Evolutionary conservation across 192 early-diverging fungal genomes (phyloP).

Genomic region (Pecoramyces ruminantium): DNA sequence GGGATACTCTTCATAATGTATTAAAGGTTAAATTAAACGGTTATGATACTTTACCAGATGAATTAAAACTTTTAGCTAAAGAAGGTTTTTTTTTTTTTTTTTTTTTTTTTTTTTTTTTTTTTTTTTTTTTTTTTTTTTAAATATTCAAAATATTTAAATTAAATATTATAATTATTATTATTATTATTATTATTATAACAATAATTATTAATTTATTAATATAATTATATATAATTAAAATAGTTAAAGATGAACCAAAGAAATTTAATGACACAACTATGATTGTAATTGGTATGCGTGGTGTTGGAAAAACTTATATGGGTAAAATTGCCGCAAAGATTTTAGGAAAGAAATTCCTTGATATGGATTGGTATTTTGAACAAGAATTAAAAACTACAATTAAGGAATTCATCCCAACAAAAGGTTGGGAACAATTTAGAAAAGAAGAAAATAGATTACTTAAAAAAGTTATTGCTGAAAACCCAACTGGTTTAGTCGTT

Average conservation of each 20-base stretch:
- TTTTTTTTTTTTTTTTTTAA: no score
- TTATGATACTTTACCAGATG: neutral
- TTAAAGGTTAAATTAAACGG: constrained; percentile 41
- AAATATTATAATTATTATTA: no score
- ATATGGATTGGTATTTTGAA: constrained; percentile 79
- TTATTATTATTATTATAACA: no score
- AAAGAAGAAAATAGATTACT: constrained; percentile 55
- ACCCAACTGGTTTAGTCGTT: constrained; percentile 49
- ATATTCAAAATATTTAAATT: no score
- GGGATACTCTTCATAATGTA: constrained; percentile 77
- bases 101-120: no score
- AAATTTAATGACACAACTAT: constrained; percentile 27
- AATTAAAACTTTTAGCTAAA: neutral
- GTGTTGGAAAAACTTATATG: constrained; percentile 86
- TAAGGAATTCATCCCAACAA: constrained; percentile 50
- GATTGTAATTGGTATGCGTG: constrained; percentile 98
- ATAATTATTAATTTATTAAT: neutral
- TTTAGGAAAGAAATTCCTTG: constrained; percentile 60
- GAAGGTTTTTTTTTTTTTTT: neutral
- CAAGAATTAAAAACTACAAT: constrained; percentile 48
- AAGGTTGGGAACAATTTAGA: constrained; percentile 81
- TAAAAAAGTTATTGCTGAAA: constrained; percentile 30
- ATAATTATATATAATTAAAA: neutral
- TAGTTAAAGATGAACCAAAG: neutral
- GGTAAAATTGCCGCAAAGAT: constrained; percentile 52